These are phyloP conservation scores for Kentomonas sorsogonicus DNA, from an alignment of 208 protist species.

Conservation along the genomic window DNA sequence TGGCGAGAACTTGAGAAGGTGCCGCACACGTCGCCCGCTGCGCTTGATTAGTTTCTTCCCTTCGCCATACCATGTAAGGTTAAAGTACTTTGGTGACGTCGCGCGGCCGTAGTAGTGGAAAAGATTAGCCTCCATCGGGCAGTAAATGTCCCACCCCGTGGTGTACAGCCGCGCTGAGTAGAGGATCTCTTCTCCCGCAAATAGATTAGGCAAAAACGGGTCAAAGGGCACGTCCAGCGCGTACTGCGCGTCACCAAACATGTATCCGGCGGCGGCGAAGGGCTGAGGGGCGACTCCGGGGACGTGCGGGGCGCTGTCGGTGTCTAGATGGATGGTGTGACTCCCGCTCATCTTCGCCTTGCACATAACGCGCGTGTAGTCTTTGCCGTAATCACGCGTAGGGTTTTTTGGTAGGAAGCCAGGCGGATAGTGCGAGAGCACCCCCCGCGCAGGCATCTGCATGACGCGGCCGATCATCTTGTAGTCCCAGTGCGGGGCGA, in stretches of 20 bases:
- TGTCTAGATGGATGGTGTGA: conserved; percentile 58
- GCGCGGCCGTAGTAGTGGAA: conserved; percentile 76
- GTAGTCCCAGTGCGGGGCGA: conserved; percentile 60
- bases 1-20: conserved; percentile 38
- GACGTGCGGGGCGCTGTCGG: conserved; percentile 40
- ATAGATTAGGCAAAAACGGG: conserved; percentile 88
- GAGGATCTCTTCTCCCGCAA: conserved; percentile 91
- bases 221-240: conserved; percentile 89
- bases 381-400: conserved; percentile 37
- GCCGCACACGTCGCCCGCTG: conserved; percentile 40
- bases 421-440: conserved; percentile 80
- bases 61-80: conserved; percentile 15
- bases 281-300: too few species aligned
- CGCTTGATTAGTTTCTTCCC: conserved; percentile 5
- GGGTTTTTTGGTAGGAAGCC: conserved; percentile 48
- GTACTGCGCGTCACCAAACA: conserved; percentile 73
- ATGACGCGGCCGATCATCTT: conserved; percentile 64
- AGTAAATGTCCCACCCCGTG: conserved; percentile 83
- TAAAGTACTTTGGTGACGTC: conserved; percentile 45
- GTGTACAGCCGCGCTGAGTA: conserved; percentile 87
- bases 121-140: conserved; percentile 52
- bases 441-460: conserved; percentile 52
- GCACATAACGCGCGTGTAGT: conserved; percentile 65
- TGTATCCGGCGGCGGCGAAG: conserved; percentile 69
- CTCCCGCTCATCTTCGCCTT: conserved; percentile 48